A percentile compares a stretch with the other conserved stretches of the same genome.
phyloP scores from a whole-genome alignment of 2,329 filamentous ascomycete species.

The Hypoxylon sp. region DNA sequence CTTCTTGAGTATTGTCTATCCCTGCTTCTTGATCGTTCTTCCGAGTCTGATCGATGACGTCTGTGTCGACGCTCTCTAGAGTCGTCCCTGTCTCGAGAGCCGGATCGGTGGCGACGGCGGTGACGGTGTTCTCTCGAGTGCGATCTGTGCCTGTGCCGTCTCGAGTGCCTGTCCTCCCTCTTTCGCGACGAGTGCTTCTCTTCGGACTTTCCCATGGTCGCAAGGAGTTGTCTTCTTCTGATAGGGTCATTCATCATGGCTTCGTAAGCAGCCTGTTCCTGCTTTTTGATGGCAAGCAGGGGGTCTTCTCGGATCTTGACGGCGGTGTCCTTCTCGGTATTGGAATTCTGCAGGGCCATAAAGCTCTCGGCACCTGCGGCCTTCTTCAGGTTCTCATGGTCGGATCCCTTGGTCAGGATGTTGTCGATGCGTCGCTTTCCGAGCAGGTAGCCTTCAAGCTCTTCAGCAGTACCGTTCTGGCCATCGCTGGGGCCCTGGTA shows the following conservation, averaged over 20 bases:
- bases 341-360: slow-evolving; percentile 72
- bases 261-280: slow-evolving; percentile 83
- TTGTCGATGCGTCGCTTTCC: slow-evolving; percentile 93
- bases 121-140: slow-evolving; percentile 47
- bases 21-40: slow-evolving; percentile 48
- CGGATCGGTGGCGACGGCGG: slow-evolving; percentile 53
- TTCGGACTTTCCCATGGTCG: slow-evolving; percentile 65
- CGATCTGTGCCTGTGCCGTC: slow-evolving; percentile 50
- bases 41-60: slow-evolving; percentile 56
- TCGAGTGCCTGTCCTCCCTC: slow-evolving; percentile 55
- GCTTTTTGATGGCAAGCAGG: slow-evolving; percentile 88
- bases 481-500: slow-evolving; percentile 86
- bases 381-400: slow-evolving; percentile 83
- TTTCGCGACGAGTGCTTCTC: slow-evolving; percentile 50
- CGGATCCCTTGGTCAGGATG: slow-evolving; percentile 78
- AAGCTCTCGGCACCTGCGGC: slow-evolving; percentile 67
- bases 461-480: slow-evolving; percentile 79
- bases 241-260: slow-evolving; percentile 81
- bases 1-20: slow-evolving; percentile 49
- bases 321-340: slow-evolving; percentile 79
- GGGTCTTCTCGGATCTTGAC: slow-evolving; percentile 91
- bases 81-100: slow-evolving; percentile 50
- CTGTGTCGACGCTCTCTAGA: slow-evolving; percentile 50
- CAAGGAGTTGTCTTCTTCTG: slow-evolving; percentile 71
- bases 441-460: slow-evolving; percentile 91